Evolutionary conservation across 2,329 filamentous ascomycete genomes (phyloP).

Genomic region (Septoria petroselini): DNA sequence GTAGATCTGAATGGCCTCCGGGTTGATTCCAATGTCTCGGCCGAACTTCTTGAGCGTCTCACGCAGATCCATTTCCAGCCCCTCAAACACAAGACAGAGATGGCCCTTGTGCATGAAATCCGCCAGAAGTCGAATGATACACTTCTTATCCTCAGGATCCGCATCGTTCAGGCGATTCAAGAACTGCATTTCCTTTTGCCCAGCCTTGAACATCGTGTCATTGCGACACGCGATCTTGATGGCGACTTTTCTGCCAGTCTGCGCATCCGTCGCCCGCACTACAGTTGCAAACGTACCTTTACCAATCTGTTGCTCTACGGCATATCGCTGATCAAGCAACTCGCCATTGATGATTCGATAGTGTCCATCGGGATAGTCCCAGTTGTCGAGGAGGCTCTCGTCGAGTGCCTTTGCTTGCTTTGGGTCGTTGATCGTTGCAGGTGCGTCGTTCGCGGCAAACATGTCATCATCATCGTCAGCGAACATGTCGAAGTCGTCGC

Average conservation of each 20-base stretch:
- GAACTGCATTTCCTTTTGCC: slow-evolving; percentile 91
- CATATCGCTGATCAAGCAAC: slow-evolving; percentile 82
- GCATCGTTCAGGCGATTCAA: slow-evolving; percentile 80
- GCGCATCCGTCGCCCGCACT: slow-evolving; percentile 78
- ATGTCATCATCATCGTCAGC: slow-evolving; percentile 70
- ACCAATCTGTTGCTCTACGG: slow-evolving; percentile 80
- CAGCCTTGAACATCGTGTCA: slow-evolving; percentile 69
- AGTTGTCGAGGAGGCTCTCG: slow-evolving; percentile 81
- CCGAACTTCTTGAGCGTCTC: slow-evolving; percentile 96
- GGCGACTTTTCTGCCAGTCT: slow-evolving; percentile 69
- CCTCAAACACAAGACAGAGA: slow-evolving; percentile 95
- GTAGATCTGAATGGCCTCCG: slow-evolving; percentile 82
- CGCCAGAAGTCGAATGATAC: slow-evolving; percentile 82
- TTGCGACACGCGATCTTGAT: slow-evolving; percentile 99
- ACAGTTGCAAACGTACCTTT: slow-evolving; percentile 97
- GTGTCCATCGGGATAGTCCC: slow-evolving; percentile 91
- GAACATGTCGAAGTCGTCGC: slow-evolving; percentile 59
- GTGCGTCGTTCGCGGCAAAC: slow-evolving; percentile 66
- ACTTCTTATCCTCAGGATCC: slow-evolving; percentile 85
- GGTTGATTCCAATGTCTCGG: slow-evolving; percentile 86
- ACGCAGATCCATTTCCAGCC: slow-evolving; percentile 84
- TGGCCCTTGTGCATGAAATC: slow-evolving; percentile 93
- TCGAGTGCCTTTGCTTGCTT: slow-evolving; percentile 58
- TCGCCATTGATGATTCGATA: slow-evolving; percentile 94
- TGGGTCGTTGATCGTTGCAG: slow-evolving; percentile 44